Evolutionary conservation across 768 basidiomycete species (phyloP).

Genomic region (Podaxis sp.): DNA sequence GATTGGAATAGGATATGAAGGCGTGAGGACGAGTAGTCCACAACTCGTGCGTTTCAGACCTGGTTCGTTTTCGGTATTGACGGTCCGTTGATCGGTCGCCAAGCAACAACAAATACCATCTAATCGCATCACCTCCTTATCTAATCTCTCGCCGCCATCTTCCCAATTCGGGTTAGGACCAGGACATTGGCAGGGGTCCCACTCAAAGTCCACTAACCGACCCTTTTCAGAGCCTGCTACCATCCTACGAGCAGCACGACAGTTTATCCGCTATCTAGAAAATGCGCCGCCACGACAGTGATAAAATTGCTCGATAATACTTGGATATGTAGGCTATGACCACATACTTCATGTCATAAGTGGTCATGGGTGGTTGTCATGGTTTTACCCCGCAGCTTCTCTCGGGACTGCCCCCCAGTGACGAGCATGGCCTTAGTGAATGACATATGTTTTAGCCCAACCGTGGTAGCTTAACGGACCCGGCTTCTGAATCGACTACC

Average conservation of each 20-base stretch:
- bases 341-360: not conserved
- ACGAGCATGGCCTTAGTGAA: too few species aligned
- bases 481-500: too few species aligned
- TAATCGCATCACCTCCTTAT: not conserved
- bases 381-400: not conserved
- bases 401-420: too few species aligned
- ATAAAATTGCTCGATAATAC: not conserved
- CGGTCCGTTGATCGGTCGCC: conserved; percentile 16
- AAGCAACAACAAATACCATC: conserved; percentile 8
- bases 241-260: too few species aligned
- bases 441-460: too few species aligned
- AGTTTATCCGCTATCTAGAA: too few species aligned
- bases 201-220: too few species aligned
- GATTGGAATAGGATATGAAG: conserved; percentile 14
- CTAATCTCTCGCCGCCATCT: not conserved
- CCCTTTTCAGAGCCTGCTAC: too few species aligned
- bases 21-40: conserved; percentile 13
- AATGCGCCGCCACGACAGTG: not conserved
- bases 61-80: conserved; percentile 21
- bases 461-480: too few species aligned
- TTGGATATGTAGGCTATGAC: not conserved
- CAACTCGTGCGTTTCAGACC: conserved; percentile 23
- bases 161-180: not conserved
- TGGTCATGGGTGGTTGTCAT: not conserved
- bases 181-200: too few species aligned